These are phyloP conservation scores for Vanrija sp. DNA, from an alignment of 1,284 basidiomycete species.

Conservation along the genomic window DNA sequence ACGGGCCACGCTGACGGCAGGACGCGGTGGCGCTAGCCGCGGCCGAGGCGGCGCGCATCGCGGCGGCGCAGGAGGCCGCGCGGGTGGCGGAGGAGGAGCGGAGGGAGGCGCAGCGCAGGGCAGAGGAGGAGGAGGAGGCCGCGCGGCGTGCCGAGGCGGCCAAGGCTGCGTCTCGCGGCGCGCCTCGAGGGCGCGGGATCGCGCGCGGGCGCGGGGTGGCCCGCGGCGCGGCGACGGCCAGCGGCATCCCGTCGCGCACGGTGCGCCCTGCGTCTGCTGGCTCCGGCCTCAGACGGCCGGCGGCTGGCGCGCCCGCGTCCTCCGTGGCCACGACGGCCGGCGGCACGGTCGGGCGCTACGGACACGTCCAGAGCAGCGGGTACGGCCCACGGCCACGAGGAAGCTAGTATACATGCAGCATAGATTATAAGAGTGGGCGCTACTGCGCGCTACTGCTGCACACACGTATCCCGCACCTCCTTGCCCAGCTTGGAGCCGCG, in stretches of 20 bases:
- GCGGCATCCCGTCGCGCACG: slow-evolving; percentile 6
- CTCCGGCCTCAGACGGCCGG: neutral
- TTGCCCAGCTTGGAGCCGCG: slow-evolving; percentile 29
- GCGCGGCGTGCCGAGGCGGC: slow-evolving; percentile 8
- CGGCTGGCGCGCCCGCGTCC: slow-evolving; percentile 1
- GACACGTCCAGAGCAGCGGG: slow-evolving; percentile 44
- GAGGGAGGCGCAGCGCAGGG: slow-evolving; percentile 17
- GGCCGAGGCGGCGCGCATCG: slow-evolving; percentile 14
- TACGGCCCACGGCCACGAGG: slow-evolving; percentile 32
- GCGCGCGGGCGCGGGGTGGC: slow-evolving; percentile 3
- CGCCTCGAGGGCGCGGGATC: neutral
- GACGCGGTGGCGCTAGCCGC: slow-evolving; percentile 30
- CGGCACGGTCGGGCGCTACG: slow-evolving; percentile 31
- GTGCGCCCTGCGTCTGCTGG: neutral
- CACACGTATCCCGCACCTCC: slow-evolving; percentile 38
- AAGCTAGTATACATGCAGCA: neutral
- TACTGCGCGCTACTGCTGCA: slow-evolving; percentile 25
- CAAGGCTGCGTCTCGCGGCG: neutral
- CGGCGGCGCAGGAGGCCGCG: slow-evolving; percentile 13
- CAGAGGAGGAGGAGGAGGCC: slow-evolving; percentile 4
- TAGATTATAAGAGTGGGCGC: neutral
- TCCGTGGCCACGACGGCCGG: slow-evolving; percentile 5
- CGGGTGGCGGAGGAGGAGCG: slow-evolving; percentile 4
- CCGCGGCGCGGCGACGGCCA: neutral
- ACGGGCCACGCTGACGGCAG: slow-evolving; percentile 14